Base-by-base conservation (phyloP, 2,329 filamentous ascomycete genomes). In the Nemania serpens region DNA sequence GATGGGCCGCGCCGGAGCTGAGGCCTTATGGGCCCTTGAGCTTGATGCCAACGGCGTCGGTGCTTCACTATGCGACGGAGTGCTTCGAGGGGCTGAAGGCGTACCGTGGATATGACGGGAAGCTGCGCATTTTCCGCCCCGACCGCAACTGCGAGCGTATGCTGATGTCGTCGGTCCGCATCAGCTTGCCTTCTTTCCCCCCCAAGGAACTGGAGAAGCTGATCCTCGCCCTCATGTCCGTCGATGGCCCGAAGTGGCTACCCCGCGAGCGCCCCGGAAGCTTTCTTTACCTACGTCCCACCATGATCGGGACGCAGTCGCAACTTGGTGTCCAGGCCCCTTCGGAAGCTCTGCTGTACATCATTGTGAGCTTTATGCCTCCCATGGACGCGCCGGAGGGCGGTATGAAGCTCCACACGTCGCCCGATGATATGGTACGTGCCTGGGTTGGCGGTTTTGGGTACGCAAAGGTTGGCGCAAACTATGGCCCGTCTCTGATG, bases 401-500 rank as follows among this genome's bases (percentile, higher is more conserved):
- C 36, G 86, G 86, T 66, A 83, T 96, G 81, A 88, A 85, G 69
- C 84, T 96, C 47, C 85, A 94, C 72, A 94, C 93, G 0, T 91
- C 86, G 47, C 84, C 86, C 57, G 87, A 93, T 67, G 91, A 96
- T 75, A 91, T 89, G 81, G 88, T 96, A 59, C 89, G 93, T 66
- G 93, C 93, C 12, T 97, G 93, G 93, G 92, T 91, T 18, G 93
- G 93, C 63, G 93, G 94, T 10, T 96, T 96, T 75, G 93, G 93
- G 0, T 93, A 90, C 73, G 92, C 93, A 62, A 97, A 97, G 78
- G 85, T 97, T 36, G 93, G 93, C 56, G 93, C 93, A 63, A 97
- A 97, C 81, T 97, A 97, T 75, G 93, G 93, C 0, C 93, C 93
- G 17, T 88, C 86, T 18, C 82, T 97, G 55, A 82, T 91, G 55